Evolutionary conservation across 2,329 filamentous ascomycete species (phyloP).

Genomic region (Exophiala oligosperma): DNA sequence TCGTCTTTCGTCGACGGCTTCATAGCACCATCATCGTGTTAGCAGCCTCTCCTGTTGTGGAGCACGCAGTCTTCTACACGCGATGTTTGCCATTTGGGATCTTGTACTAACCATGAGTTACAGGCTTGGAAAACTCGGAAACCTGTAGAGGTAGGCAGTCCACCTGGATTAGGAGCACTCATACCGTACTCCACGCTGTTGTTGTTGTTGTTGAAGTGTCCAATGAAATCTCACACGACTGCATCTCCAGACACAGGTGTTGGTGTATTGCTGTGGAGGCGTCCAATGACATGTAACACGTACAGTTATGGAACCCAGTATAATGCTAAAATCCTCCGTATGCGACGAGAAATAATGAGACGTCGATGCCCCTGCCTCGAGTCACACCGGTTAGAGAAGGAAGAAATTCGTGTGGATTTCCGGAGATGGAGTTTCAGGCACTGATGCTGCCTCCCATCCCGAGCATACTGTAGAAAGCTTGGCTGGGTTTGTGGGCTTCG

Average conservation of each 20-base stretch:
- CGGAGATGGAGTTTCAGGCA: neutral
- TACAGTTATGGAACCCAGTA: too few relatives aligned
- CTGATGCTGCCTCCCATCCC: neutral
- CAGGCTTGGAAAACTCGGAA: neutral
- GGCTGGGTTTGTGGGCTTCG: neutral
- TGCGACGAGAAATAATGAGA: too few relatives aligned
- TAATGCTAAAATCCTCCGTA: too few relatives aligned
- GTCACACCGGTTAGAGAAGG: neutral
- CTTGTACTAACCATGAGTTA: neutral
- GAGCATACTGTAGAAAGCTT: neutral
- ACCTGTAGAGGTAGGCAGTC: neutral
- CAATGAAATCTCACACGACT: too few relatives aligned
- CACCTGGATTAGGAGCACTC: too few relatives aligned
- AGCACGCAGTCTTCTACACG: neutral
- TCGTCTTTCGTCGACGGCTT: neutral
- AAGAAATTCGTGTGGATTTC: neutral
- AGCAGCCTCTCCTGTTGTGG: neutral
- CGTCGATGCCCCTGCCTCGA: too few relatives aligned
- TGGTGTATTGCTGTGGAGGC: too few relatives aligned
- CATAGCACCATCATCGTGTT: neutral
- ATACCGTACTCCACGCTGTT: too few relatives aligned
- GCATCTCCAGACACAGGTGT: too few relatives aligned
- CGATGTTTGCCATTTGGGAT: neutral
- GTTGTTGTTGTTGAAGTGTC: too few relatives aligned
- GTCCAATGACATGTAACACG: too few relatives aligned